Conservation (phyloP, 192 early-diverging fungal species). For the Coemansia sp. region DNA sequence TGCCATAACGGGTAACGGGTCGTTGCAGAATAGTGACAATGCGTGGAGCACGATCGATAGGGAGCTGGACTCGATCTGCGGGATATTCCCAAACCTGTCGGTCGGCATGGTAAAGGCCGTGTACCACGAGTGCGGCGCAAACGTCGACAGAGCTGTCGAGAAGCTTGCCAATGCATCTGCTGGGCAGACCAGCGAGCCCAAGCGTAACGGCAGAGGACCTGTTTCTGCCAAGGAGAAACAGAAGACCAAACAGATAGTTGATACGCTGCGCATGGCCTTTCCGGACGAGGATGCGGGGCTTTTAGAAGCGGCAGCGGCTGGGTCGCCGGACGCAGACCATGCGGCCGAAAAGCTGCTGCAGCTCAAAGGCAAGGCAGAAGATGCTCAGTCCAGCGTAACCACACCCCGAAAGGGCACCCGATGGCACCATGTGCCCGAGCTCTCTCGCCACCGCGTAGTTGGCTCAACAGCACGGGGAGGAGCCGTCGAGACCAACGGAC, state of each 20-base stretch:
- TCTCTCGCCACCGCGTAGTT: constrained; percentile 19
- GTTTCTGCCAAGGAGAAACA: not conserved
- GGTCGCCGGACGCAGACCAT: constrained; percentile 14
- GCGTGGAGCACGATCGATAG: constrained; percentile 38
- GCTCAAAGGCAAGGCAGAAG: not conserved
- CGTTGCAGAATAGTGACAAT: constrained; percentile 11
- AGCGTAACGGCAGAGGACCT: not conserved
- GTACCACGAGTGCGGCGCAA: constrained; percentile 39
- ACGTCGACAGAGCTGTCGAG: constrained; percentile 12
- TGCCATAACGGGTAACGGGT: not conserved
- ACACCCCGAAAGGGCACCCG: constrained; percentile 11
- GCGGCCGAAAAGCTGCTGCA: constrained; percentile 28
- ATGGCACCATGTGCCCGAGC: constrained; percentile 30
- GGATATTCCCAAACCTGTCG: constrained; percentile 36
- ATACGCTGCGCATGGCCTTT: constrained; percentile 22
- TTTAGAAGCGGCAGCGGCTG: constrained; percentile 21
- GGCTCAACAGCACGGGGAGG: not conserved
- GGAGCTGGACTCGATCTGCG: constrained; percentile 34
- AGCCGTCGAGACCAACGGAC: not conserved
- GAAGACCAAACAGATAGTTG: not conserved
- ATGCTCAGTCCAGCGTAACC: too few species aligned
- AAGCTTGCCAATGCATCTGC: constrained; percentile 13
- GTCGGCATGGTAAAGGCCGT: constrained; percentile 25
- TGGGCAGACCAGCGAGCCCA: not conserved
- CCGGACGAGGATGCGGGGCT: constrained; percentile 13